Evolutionary conservation across 2,329 filamentous ascomycete genomes (phyloP), one percentile per base, ranked within the genome.

Genomic region (Neonectria hederae): DNA sequence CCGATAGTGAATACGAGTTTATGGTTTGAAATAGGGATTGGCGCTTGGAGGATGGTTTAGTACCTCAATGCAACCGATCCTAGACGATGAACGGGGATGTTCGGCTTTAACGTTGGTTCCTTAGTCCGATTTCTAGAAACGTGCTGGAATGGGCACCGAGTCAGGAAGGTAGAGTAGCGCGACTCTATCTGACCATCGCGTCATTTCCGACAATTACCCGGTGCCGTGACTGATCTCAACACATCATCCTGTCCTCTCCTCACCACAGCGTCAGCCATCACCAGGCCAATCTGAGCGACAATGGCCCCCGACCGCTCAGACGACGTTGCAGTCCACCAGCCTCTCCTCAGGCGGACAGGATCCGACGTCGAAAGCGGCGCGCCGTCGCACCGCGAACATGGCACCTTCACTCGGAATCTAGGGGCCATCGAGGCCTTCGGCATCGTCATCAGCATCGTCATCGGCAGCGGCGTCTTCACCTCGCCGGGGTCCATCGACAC

Each of bases 381-480:
- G 43, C 55, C 57, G 9, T 21, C 45, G 6, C 55, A 28, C 38
- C 65, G 51, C 17, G 62, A 59, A 14, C 51, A 62, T 6, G 63
- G 67, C 10, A 65, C 78, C 7, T 84, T 84, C 65, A 78, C 73
- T 43, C 77, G 79, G n/a, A 83, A 81, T 65, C 80, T 84, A 5
- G 83, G 82, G 26, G 75, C 82, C 10, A 60, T 81, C 28, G 83
- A 85, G 68, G 83, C 83, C 0, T 89, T 89, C 66, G 86, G 85
- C 22, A 86, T 90, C 51, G 80, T 90, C 43, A 84, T 90, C 64
- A 87, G 86, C 69, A 86, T 90, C 65, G 87, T 89, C 58, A 89
- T 90, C 52, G 88, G 88, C 8, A 87, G 85, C 56, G 88, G 88
- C 35, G 85, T 90, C 19, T 90, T 90, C 69, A 89, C 88, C 0